Evolutionary conservation across 345 rosid genomes (phyloP).

Genomic region (Sapria himalayana): DNA sequence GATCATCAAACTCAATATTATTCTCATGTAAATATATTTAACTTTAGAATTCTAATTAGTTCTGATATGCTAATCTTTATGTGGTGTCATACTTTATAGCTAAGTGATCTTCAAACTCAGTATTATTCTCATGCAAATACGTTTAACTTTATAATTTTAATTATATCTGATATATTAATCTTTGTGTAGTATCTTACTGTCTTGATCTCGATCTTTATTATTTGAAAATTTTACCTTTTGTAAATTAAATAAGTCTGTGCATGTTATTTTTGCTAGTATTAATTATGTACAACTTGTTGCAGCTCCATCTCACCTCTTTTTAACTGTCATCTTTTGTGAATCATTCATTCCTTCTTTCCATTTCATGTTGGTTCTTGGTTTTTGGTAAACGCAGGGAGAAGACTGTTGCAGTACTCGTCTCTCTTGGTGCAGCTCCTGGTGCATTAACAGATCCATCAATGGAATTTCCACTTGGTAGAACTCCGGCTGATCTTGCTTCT

Average conservation of each 20-base stretch:
- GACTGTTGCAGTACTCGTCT: constrained; percentile 56
- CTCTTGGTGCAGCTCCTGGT: constrained; percentile 57
- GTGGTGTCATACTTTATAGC: too few relatives aligned
- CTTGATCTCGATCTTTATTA: too few relatives aligned
- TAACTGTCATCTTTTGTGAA: background rate
- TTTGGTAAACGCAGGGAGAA: constrained; percentile 41
- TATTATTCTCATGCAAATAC: too few relatives aligned
- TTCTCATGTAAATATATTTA: too few relatives aligned
- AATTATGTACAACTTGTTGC: background rate
- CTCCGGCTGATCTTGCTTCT: constrained; percentile 87
- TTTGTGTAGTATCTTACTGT: too few relatives aligned
- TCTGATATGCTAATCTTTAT: too few relatives aligned
- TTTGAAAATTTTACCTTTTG: background rate
- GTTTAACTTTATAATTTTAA: too few relatives aligned
- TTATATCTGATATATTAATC: too few relatives aligned
- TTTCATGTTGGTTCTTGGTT: background rate
- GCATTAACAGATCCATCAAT: constrained; percentile 63
- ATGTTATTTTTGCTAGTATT: too few relatives aligned
- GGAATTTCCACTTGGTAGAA: constrained; percentile 53
- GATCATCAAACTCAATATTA: too few relatives aligned
- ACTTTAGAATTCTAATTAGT: too few relatives aligned
- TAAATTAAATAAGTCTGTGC: background rate
- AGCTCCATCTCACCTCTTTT: background rate
- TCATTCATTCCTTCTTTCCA: background rate
- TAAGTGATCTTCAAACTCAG: too few relatives aligned